These are phyloP conservation scores for Bombardia bombarda DNA, from an alignment of 495 filamentous ascomycete species.

Conservation along the genomic window DNA sequence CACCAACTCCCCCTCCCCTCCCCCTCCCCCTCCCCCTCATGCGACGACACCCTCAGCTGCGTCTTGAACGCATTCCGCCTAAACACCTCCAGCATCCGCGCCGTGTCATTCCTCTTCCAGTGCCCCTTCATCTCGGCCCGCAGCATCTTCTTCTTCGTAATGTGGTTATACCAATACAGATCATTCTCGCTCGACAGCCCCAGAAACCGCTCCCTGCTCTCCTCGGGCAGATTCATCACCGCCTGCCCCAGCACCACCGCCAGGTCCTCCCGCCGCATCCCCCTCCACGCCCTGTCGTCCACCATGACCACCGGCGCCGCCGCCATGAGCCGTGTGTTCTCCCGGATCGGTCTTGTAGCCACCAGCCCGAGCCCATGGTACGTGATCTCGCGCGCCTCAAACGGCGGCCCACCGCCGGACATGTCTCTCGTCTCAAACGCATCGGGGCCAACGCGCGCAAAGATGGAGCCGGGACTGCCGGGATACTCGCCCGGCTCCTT, in stretches of 20 bases:
- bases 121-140: slow-evolving; percentile 12
- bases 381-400: slow-evolving; percentile 5
- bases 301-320: slow-evolving; percentile 25
- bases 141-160: slow-evolving; percentile 1
- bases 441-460: neutral
- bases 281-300: slow-evolving; percentile 20
- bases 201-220: slow-evolving; percentile 14
- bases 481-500: slow-evolving; percentile 4
- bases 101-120: neutral
- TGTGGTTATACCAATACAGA: too few species aligned
- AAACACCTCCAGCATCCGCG: slow-evolving; percentile 19
- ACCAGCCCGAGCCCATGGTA: slow-evolving; percentile 28
- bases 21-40: neutral
- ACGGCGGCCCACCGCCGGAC: neutral
- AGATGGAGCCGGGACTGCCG: neutral
- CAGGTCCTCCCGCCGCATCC: slow-evolving; percentile 10
- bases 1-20: slow-evolving; percentile 8
- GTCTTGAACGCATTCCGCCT: slow-evolving; percentile 26
- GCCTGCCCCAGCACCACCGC: slow-evolving; percentile 19
- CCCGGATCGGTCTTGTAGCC: slow-evolving; percentile 16
- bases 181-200: slow-evolving; percentile 19
- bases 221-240: slow-evolving; percentile 14
- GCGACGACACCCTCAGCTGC: slow-evolving; percentile 1
- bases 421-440: neutral
- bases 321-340: slow-evolving; percentile 22